phyloP scores from a whole-genome alignment of 495 filamentous ascomycete species.

The Penicillium waksmanii region DNA sequence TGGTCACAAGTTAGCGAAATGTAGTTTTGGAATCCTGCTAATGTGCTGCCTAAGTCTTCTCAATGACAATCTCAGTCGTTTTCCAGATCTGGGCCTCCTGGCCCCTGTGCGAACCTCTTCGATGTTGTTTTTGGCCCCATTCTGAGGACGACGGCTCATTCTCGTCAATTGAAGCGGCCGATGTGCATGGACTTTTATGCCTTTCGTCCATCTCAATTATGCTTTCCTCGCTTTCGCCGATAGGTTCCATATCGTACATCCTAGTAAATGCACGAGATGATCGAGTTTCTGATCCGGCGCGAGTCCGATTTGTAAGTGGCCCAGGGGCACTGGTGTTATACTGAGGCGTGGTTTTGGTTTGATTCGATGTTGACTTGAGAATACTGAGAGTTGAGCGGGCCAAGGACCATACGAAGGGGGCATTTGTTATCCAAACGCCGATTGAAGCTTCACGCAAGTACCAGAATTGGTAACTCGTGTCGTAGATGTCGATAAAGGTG shows the following conservation, averaged over 20 bases:
- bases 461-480: neutral
- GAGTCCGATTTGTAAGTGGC: neutral
- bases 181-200: neutral
- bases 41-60: conserved; percentile 3
- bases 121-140: neutral
- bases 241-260: neutral
- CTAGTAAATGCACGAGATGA: neutral
- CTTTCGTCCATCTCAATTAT: neutral
- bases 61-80: conserved; percentile 1
- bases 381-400: neutral
- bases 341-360: neutral
- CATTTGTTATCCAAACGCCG: neutral
- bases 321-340: neutral
- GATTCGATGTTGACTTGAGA: neutral
- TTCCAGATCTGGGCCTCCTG: conserved; percentile 4
- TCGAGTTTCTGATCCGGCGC: neutral
- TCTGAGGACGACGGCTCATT: neutral
- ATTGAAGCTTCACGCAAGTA: neutral
- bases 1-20: too few relatives aligned
- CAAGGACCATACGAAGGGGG: neutral
- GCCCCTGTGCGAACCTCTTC: neutral
- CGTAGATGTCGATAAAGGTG: neutral
- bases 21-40: too few relatives aligned
- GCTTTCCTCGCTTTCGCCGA: neutral
- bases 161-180: conserved; percentile 2